Percentiles rank a stretch among this genome's conserved stretches.
phyloP scores from a whole-genome alignment of 768 basidiomycete species.

The Tremella fuciformis region DNA sequence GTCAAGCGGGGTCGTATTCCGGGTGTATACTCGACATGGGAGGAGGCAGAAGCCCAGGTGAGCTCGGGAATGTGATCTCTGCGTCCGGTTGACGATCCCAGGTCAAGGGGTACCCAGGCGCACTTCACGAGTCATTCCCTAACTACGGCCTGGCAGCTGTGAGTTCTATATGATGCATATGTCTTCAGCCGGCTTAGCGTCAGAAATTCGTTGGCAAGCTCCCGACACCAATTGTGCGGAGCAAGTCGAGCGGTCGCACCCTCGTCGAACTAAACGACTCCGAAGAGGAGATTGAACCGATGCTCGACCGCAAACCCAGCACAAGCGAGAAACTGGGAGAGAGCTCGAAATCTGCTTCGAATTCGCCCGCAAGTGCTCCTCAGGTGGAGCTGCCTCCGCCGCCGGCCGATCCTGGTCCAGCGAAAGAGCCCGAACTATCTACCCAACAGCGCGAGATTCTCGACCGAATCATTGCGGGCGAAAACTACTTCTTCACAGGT shows the following conservation, averaged over 20 bases:
- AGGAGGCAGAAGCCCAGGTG: constrained; percentile 35
- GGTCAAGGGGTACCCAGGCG: constrained; percentile 29
- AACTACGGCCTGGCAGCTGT: constrained; percentile 28
- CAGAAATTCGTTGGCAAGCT: constrained; percentile 5
- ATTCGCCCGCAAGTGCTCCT: background rate
- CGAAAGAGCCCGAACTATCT: constrained; percentile 21
- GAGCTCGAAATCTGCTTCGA: constrained; percentile 1
- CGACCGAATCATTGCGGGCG: constrained; percentile 52
- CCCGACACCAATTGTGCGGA: background rate
- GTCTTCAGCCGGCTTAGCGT: background rate
- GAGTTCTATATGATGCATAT: constrained; percentile 7
- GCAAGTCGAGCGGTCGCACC: background rate
- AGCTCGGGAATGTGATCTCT: background rate
- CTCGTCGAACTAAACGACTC: background rate
- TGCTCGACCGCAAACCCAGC: constrained; percentile 4
- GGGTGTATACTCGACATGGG: constrained; percentile 39
- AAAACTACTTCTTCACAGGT: constrained; percentile 90
- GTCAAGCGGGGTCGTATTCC: constrained; percentile 34
- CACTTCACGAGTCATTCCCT: constrained; percentile 29
- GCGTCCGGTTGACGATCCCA: constrained; percentile 3
- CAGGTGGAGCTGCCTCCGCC: background rate
- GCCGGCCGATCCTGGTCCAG: constrained; percentile 3
- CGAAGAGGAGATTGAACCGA: background rate
- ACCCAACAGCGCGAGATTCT: constrained; percentile 34
- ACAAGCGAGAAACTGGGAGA: background rate